Evolutionary conservation across 2,329 filamentous ascomycete species (phyloP).

Genomic region (Xenosphaeropsis pyriputrescens): DNA sequence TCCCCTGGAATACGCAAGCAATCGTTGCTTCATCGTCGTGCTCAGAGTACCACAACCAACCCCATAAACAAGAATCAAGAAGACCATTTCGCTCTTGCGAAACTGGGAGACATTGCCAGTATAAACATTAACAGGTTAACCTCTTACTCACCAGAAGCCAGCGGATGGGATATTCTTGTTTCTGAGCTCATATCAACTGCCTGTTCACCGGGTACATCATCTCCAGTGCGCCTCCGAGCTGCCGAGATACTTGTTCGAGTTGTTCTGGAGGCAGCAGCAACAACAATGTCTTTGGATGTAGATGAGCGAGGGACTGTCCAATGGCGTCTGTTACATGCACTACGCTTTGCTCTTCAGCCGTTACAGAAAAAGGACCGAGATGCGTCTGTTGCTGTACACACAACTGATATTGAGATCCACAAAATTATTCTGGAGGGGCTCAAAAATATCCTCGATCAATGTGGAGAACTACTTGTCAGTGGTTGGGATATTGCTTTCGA

Average conservation of each 20-base stretch:
- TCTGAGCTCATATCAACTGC: conserved; percentile 36
- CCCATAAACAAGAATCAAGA: conserved; percentile 40
- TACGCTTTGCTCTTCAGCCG: conserved; percentile 43
- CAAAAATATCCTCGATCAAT: conserved; percentile 73
- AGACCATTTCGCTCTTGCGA: conserved; percentile 54
- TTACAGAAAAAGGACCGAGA: conserved; percentile 39
- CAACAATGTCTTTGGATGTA: conserved; percentile 35
- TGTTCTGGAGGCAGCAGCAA: conserved; percentile 39
- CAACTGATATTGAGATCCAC: conserved; percentile 66
- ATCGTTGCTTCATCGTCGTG: conserved; percentile 17
- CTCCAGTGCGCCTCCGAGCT: conserved; percentile 41
- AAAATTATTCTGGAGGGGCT: conserved; percentile 66
- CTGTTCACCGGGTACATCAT: conserved; percentile 28
- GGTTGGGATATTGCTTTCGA: conserved; percentile 82
- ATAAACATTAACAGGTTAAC: conserved; percentile 67
- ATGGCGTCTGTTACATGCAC: conserved; percentile 52
- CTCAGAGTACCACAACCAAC: conserved; percentile 30
- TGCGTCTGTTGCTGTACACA: conserved; percentile 39
- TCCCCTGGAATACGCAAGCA: conserved; percentile 9
- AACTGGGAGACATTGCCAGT: conserved; percentile 56
- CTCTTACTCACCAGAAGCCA: conserved; percentile 46
- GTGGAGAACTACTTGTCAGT: conserved; percentile 66
- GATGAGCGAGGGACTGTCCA: conserved; percentile 47
- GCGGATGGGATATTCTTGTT: conserved; percentile 61
- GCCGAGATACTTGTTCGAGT: conserved; percentile 49